A percentile compares a stretch with the other conserved stretches of the same genome.
Evolutionary conservation across 306 rosid genomes (phyloP).

Genomic region (Cucumis sativus): DNA sequence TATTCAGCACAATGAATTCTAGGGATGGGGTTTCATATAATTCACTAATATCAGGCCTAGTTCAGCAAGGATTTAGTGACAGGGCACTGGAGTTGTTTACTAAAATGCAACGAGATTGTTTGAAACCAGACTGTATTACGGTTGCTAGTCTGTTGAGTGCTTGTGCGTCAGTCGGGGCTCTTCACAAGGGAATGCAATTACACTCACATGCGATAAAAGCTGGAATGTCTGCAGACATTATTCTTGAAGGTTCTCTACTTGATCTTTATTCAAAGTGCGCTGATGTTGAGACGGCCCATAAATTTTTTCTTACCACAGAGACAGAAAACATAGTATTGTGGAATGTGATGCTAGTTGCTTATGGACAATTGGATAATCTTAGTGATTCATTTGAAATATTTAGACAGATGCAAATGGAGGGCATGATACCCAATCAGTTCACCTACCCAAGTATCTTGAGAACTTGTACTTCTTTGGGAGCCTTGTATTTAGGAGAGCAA

Average conservation of each 20-base stretch:
- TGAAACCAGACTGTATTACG: conserved; percentile 68
- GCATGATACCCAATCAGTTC: conserved; percentile 71
- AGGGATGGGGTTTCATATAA: conserved; percentile 78
- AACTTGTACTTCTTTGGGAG: conserved; percentile 66
- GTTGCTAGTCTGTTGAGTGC: conserved; percentile 76
- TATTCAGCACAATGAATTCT: conserved; percentile 42
- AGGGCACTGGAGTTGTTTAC: conserved; percentile 49
- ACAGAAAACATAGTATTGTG: conserved; percentile 69
- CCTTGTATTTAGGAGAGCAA: conserved; percentile 64
- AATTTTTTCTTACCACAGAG: conserved; percentile 58
- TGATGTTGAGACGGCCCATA: conserved; percentile 46
- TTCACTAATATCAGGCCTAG: conserved; percentile 75
- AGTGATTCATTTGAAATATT: conserved; percentile 48
- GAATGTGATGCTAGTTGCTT: conserved; percentile 85
- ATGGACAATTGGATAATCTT: conserved; percentile 54
- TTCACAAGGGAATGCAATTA: conserved; percentile 51
- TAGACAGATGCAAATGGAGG: conserved; percentile 62
- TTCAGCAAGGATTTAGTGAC: conserved; percentile 53
- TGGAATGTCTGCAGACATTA: conserved; percentile 65
- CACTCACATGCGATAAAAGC: conserved; percentile 67
- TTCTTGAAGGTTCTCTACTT: conserved; percentile 78
- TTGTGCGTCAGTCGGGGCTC: conserved; percentile 52
- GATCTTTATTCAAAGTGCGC: conserved; percentile 88
- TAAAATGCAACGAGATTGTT: conserved; percentile 47
- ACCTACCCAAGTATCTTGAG: conserved; percentile 79